Base-by-base conservation (phyloP, 352 stramenopile species). In the Phytophthora fragariaefolia region DNA sequence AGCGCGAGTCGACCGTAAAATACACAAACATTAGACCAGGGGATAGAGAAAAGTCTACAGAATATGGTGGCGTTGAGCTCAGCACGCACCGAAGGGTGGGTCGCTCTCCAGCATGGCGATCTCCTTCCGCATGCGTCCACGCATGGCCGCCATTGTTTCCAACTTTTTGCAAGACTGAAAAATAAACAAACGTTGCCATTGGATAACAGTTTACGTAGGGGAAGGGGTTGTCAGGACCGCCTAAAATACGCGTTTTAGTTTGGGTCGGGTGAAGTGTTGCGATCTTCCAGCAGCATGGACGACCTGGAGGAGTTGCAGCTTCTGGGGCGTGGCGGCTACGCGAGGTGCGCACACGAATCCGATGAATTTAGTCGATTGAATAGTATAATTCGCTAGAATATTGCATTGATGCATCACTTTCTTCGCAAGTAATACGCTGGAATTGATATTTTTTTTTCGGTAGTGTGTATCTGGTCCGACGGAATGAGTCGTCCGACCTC, bases 21-120 rank as follows among this genome's bases (percentile, higher is more conserved):
- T 28, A 4, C 4, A 6, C 32, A 13, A 40, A 38, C 58, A 52
- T 54, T 42, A 22, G 23, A 12, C 59, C 23, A 49, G 20, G 32
- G 20, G 15, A 47, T 23, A 10, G 17, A 57, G 7, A 6, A 27
- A 20, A 12, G 7, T 8, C 15, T 58, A 8, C n/a, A 56, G 17
- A 26, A 46, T 23, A 52, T 27, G 17, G 7, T 13, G 0, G 34
- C 17, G 2, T 9, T 45, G 1, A 23, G 0, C 18, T 24, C 7
- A 48, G n/a, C 18, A 15, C 64, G 58, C 46, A 91, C 82, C 86
- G 63, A 89, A 86, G 22, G 86, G 86, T 40, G 86, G 86, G 30
- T 95, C 84, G 10, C 73, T 83, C 71, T 90, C 86, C 22, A 95
- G 80, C 84, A 95, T 95, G 65, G 86, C 81, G 54, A 95, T 82